A percentile compares a stretch with the other conserved stretches of the same genome.
phyloP scores from a whole-genome alignment of 2,329 filamentous ascomycete genomes.

The Sarocladium oryzae region DNA sequence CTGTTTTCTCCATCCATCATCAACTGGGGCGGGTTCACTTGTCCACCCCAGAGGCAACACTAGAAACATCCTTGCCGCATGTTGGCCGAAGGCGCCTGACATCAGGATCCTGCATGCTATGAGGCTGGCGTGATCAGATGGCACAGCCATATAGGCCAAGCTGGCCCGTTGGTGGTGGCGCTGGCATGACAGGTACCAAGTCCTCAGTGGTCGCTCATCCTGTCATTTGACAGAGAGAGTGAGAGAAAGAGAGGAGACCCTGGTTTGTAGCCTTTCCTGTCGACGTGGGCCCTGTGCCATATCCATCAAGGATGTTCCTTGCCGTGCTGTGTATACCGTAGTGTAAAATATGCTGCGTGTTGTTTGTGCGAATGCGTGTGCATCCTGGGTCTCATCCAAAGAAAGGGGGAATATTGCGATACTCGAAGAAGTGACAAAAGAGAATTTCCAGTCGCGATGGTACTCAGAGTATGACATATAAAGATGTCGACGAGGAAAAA shows the following conservation, averaged over 20 bases:
- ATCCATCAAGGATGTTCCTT: background rate
- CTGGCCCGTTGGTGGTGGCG: background rate
- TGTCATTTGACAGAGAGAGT: too few relatives aligned
- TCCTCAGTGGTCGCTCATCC: background rate
- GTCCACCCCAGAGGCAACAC: background rate
- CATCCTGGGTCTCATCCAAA: slow-evolving; percentile 2
- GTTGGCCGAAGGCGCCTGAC: background rate
- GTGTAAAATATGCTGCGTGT: background rate
- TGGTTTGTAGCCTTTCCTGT: too few relatives aligned
- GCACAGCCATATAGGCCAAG: background rate
- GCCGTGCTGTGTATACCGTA: background rate
- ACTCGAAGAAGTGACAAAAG: slow-evolving; percentile 1
- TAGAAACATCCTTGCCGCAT: background rate
- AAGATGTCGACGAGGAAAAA: background rate
- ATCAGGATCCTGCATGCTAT: background rate
- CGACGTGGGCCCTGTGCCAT: background rate
- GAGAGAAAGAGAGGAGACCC: too few relatives aligned
- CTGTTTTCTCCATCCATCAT: slow-evolving; percentile 5
- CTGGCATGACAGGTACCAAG: too few relatives aligned
- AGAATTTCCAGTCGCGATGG: background rate
- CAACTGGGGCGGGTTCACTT: background rate
- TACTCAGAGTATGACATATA: background rate
- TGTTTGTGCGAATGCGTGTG: background rate
- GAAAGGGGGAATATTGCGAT: background rate
- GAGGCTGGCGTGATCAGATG: background rate